These are phyloP conservation scores for Phytophthora fragariae DNA, from an alignment of 352 stramenopile species.

Conservation along the genomic window DNA sequence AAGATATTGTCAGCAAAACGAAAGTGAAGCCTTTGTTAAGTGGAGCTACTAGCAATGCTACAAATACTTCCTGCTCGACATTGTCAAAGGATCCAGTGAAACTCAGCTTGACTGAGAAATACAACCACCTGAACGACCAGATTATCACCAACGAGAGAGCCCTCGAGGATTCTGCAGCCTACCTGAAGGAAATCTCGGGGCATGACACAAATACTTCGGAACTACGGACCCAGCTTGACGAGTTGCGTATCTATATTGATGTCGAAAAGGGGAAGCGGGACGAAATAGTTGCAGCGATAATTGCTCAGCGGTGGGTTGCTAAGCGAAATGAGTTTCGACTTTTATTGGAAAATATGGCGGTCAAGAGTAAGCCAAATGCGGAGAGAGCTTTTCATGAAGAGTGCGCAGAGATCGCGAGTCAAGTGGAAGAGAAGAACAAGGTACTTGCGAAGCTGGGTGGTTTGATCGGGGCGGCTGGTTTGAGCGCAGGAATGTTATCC, in stretches of 20 bases:
- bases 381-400: slow-evolving; percentile 29
- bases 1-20: neutral
- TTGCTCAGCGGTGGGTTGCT: slow-evolving; percentile 18
- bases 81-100: slow-evolving; percentile 19
- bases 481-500: neutral
- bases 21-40: neutral
- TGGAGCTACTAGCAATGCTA: neutral
- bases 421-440: slow-evolving; percentile 19
- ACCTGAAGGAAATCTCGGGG: slow-evolving; percentile 30
- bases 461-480: neutral
- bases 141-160: slow-evolving; percentile 46
- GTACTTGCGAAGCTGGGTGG: slow-evolving; percentile 11
- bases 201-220: slow-evolving; percentile 27
- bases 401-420: slow-evolving; percentile 20
- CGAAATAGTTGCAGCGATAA: slow-evolving; percentile 18
- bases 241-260: slow-evolving; percentile 41
- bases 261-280: slow-evolving; percentile 35
- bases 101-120: slow-evolving; percentile 30
- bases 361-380: slow-evolving; percentile 18
- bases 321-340: slow-evolving; percentile 5
- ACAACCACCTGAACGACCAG: slow-evolving; percentile 44
- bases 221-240: slow-evolving; percentile 40
- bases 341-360: slow-evolving; percentile 16
- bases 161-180: slow-evolving; percentile 32
- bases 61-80: neutral